Evolutionary conservation across 306 rosid genomes (phyloP).

Genomic region (Vachellia collinsii): DNA sequence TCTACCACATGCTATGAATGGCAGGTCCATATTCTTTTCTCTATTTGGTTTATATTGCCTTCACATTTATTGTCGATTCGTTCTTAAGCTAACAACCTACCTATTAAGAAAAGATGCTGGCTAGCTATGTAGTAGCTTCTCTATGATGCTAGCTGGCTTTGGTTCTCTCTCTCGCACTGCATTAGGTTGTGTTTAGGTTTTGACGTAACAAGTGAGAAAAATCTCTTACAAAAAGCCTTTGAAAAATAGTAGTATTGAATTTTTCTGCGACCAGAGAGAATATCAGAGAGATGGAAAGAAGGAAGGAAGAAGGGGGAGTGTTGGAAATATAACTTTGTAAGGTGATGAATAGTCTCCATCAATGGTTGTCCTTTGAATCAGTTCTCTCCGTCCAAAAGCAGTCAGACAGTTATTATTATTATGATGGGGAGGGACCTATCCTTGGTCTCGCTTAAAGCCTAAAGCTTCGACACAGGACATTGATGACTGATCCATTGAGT

Average conservation of each 20-base stretch:
- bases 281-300: neutral
- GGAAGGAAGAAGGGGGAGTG: neutral
- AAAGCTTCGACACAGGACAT: constrained; percentile 52
- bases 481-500: constrained; percentile 37
- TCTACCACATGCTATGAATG: constrained; percentile 34
- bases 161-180: neutral
- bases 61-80: constrained; percentile 42
- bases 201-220: neutral
- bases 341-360: constrained; percentile 90
- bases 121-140: neutral
- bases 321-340: constrained; percentile 64
- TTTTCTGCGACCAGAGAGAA: neutral
- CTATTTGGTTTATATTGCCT: constrained; percentile 42
- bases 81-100: constrained; percentile 33
- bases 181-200: neutral
- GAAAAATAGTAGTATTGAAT: neutral
- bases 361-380: constrained; percentile 94
- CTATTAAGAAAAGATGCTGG: constrained; percentile 31
- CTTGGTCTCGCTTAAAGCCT: constrained; percentile 48
- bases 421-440: constrained; percentile 90
- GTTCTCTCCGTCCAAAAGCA: constrained; percentile 83
- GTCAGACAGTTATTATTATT: constrained; percentile 94
- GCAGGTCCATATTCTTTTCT: constrained; percentile 46
- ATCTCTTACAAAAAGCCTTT: neutral
- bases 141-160: neutral